phyloP scores from a whole-genome alignment of 495 filamentous ascomycete species.

The Aspergillus diversus region DNA sequence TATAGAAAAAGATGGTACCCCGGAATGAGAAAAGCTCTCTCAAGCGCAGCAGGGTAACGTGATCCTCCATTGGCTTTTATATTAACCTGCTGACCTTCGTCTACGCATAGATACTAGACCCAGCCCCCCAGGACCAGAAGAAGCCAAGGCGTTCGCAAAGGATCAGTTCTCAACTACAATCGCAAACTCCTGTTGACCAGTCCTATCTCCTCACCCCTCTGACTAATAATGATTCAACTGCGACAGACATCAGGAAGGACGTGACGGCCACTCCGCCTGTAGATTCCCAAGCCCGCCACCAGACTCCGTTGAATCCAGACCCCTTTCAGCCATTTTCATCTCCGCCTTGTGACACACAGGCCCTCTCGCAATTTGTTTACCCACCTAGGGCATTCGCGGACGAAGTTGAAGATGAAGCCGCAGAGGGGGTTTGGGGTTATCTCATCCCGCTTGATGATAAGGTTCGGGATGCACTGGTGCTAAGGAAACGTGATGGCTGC shows the following conservation, averaged over 20 bases:
- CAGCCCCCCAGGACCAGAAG: slow-evolving; percentile 49
- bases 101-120: slow-evolving; percentile 38
- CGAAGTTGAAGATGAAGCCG: slow-evolving; percentile 77
- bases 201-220: slow-evolving; percentile 81
- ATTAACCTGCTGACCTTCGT: neutral
- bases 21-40: slow-evolving; percentile 55
- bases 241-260: slow-evolving; percentile 68
- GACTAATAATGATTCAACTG: slow-evolving; percentile 67
- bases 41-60: slow-evolving; percentile 54
- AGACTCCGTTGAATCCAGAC: slow-evolving; percentile 57
- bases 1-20: slow-evolving; percentile 46
- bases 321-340: slow-evolving; percentile 70
- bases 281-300: slow-evolving; percentile 53
- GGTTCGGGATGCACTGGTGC: slow-evolving; percentile 69
- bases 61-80: neutral
- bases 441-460: slow-evolving; percentile 76
- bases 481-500: slow-evolving; percentile 71
- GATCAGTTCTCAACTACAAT: slow-evolving; percentile 55
- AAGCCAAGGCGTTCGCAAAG: slow-evolving; percentile 58
- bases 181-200: slow-evolving; percentile 62
- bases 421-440: slow-evolving; percentile 95
- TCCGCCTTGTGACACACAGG: slow-evolving; percentile 66
- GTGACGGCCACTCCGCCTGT: slow-evolving; percentile 72
- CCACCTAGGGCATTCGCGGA: slow-evolving; percentile 74
- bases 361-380: slow-evolving; percentile 76